Evolutionary conservation across 116 monocot genomes (phyloP).

Genomic region (Iris pallida): DNA sequence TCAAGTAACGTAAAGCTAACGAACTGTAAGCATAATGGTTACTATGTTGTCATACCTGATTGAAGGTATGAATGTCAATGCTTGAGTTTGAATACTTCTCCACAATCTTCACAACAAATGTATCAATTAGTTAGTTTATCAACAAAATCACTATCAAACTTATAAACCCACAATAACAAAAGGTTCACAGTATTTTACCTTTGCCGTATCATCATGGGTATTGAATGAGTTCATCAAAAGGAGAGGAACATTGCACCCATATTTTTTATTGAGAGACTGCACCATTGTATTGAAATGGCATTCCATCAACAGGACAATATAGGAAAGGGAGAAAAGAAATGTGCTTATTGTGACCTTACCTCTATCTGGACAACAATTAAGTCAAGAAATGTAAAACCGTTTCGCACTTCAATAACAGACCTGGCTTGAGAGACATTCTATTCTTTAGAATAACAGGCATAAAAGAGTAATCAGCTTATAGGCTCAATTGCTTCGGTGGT

Average conservation of each 20-base stretch:
- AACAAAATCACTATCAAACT: not conserved
- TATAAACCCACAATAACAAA: not conserved
- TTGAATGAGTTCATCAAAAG: slow-evolving; percentile 97
- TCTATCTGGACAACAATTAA: slow-evolving; percentile 95
- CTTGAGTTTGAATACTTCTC: slow-evolving; percentile 85
- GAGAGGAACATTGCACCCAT: slow-evolving; percentile 91
- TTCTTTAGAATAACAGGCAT: not conserved
- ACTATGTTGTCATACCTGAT: slow-evolving; percentile 48
- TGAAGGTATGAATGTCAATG: slow-evolving; percentile 92
- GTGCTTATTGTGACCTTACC: slow-evolving; percentile 29
- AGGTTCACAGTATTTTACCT: slow-evolving; percentile 34
- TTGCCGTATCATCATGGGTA: slow-evolving; percentile 86
- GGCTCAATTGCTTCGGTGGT: too few relatives aligned
- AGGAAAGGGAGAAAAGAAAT: not conserved
- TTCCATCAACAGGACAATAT: not conserved
- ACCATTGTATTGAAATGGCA: slow-evolving; percentile 7
- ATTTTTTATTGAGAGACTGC: slow-evolving; percentile 80
- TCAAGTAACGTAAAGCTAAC: too few relatives aligned
- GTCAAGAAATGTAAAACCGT: slow-evolving; percentile 94
- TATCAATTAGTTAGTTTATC: not conserved
- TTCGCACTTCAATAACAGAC: slow-evolving; percentile 97
- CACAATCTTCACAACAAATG: slow-evolving; percentile 57
- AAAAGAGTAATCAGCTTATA: not conserved
- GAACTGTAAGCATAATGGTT: too few relatives aligned
- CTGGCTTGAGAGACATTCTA: slow-evolving; percentile 29